These are phyloP conservation scores for Serendipita indica DNA, from an alignment of 768 basidiomycete species.

Conservation along the genomic window DNA sequence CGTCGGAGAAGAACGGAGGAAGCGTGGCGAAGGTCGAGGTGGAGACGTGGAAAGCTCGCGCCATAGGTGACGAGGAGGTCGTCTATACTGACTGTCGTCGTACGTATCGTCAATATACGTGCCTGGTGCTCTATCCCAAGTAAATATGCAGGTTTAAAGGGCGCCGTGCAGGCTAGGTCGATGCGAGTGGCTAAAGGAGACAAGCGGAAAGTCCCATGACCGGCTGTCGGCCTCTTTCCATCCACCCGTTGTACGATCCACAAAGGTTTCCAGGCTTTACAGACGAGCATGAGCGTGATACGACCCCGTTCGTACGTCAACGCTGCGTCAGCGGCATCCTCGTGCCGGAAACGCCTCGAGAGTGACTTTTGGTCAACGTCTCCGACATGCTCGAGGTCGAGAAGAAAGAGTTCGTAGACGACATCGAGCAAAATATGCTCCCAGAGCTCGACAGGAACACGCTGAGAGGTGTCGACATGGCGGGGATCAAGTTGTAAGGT, in stretches of 20 bases:
- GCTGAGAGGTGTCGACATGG: not conserved
- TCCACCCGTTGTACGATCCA: too few species aligned
- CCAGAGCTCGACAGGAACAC: not conserved
- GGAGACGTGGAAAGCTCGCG: not conserved
- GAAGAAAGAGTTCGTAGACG: not conserved
- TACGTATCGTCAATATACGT: not conserved
- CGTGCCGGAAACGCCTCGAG: too few species aligned
- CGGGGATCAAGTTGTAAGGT: not conserved
- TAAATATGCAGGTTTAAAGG: too few species aligned
- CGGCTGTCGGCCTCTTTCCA: too few species aligned
- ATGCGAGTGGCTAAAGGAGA: too few species aligned
- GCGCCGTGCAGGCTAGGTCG: too few species aligned
- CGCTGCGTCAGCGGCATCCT: too few species aligned
- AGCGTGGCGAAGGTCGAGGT: slow-evolving; percentile 2
- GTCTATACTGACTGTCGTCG: not conserved
- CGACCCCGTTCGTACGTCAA: too few species aligned
- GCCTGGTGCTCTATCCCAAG: too few species aligned
- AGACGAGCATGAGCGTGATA: too few species aligned
- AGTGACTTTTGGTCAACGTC: not conserved
- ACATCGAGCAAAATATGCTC: not conserved
- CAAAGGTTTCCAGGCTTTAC: too few species aligned
- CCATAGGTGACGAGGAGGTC: not conserved
- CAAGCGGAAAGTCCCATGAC: too few species aligned
- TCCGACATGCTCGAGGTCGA: not conserved
- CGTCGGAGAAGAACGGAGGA: not conserved